Evolutionary conservation across 192 early-diverging fungal species (phyloP), one percentile per base, ranked within the genome.

Genomic region (Entomortierella beljakovae): DNA sequence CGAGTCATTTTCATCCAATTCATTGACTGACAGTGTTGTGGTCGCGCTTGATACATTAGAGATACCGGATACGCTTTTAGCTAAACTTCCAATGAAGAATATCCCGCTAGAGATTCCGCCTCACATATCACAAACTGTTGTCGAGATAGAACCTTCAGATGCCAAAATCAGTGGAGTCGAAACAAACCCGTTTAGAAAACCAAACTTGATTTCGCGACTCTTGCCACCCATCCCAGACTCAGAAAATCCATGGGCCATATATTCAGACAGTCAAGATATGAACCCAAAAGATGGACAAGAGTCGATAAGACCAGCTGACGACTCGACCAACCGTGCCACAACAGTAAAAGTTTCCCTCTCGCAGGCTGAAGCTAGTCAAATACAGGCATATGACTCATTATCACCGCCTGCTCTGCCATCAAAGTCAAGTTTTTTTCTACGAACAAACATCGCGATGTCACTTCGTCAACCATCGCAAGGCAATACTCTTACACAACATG

Each of bases 21-120:
- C 74, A 0, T 34, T 77, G 20, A 63, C 74, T 25, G 66, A 68
- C 10, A 68, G 60, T 13, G 54, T 77, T 2, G 66, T 77, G 15
- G 22, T 77, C 35, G 74, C 74, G 8, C 28, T 77, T 33, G 74
- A 77, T 26, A 77, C 46, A 3, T 61, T 77, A 16, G 74, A 77
- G 43, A 77, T 77, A 26, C 74, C 66, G 0, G 74, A 77, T 25
- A 49, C 23, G 3, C 20, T 43, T 26, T 49, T 31, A 52, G 28
- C 34, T 11, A 51, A 8, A 40, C 34, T 60, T 32, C 42, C 29
- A 9, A 40, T 13, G 38, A 25, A 37, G 1, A 15, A 48, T 4
- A 3, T 16, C 7, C 43, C 43, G 20, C 15, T 46, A 9, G 11
- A 31, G 8, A 1, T 11, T 4, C 64, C 23, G 6, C 9, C 64